phyloP scores from a whole-genome alignment of 1,284 basidiomycete genomes.

The Ceratobasidium sp. region DNA sequence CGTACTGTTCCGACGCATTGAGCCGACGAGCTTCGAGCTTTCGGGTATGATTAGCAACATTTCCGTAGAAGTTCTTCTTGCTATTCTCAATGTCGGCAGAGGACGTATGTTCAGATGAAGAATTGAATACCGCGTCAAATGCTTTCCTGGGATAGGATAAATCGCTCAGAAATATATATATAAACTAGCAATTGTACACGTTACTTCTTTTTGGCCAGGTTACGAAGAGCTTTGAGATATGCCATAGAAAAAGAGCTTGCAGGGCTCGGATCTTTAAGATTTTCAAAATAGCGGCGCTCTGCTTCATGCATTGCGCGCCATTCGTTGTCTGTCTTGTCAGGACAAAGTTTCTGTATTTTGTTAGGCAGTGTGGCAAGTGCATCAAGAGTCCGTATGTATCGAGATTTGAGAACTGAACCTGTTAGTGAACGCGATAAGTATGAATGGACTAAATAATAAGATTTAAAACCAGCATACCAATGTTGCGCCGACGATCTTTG shows the following conservation, averaged over 20 bases:
- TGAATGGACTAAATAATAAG: no score
- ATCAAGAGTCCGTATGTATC: not conserved
- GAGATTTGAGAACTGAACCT: conserved; percentile 4
- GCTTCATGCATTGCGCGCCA: not conserved
- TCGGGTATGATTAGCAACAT: not conserved
- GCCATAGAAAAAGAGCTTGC: conserved; percentile 7
- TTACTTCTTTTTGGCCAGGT: conserved; percentile 17
- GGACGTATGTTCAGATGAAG: no score
- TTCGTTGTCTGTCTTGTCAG: conserved; percentile 6
- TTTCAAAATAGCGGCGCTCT: not conserved
- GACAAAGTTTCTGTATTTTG: not conserved
- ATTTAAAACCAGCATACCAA: no score
- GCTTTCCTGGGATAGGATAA: no score
- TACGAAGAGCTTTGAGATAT: conserved; percentile 13
- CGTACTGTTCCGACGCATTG: not conserved
- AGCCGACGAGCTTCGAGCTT: conserved; percentile 4
- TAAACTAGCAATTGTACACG: no score
- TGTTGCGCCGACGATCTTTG: conserved; percentile 2
- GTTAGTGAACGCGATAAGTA: no score
- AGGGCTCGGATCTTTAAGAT: not conserved
- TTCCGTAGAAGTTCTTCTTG: no score
- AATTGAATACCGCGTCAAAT: not conserved
- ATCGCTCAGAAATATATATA: no score
- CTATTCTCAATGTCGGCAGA: no score
- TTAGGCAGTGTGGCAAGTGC: not conserved